Base-by-base conservation (phyloP, 805 yeast genomes). In the Monosporozyma siamensis region DNA sequence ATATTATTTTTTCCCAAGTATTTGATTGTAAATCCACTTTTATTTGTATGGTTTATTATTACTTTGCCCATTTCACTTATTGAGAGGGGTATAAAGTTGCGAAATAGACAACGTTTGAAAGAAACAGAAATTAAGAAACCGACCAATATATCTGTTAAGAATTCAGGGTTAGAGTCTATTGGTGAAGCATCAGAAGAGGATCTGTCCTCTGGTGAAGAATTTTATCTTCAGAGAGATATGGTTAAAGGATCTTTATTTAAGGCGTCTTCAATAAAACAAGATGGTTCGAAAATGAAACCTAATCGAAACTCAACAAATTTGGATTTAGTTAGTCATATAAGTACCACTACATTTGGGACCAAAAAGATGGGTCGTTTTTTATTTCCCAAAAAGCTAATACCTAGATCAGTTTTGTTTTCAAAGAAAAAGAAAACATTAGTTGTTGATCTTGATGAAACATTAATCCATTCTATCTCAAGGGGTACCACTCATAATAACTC, bases 391-490 rank as follows among this genome's bases (percentile, higher is more conserved):
- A 68, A 65, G 39, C 49, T 68, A 61, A 70, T 64, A n/a, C 67
- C 67, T 14, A 57, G 52, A 43, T 61, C 66, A 6, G 54, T 63
- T 11, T 40, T 57, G 17, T 57, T 55, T 22, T 54, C 61, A 4
- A 54, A 52, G 65, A 69, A 59, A 52, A 66, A 52, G 46, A 72
- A 70, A 49, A 88, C 87, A 55, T 69, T 92, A 24, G 83, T 92
- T 1, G 68, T 92, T 20, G 98, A 92, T 58, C 72, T 92, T 24
- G 98, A 90, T 63, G 98, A 92, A 56, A 92, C 98, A 0, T 67
- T 92, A 43, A 88, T 92, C 44, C 98, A 92, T 59, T 88, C 97
- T 1, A 70, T 88, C 44, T 79, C 94, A 4, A 70, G 94, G 44
- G 72, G 75, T 2, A 58, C 59, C 9, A 48, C 62, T 1, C 56